Percentiles rank a stretch among this genome's conserved stretches.
These are phyloP conservation scores for Plasmodium gallinaceum DNA, from an alignment of 169 alveolate species.

Conservation along the genomic window DNA sequence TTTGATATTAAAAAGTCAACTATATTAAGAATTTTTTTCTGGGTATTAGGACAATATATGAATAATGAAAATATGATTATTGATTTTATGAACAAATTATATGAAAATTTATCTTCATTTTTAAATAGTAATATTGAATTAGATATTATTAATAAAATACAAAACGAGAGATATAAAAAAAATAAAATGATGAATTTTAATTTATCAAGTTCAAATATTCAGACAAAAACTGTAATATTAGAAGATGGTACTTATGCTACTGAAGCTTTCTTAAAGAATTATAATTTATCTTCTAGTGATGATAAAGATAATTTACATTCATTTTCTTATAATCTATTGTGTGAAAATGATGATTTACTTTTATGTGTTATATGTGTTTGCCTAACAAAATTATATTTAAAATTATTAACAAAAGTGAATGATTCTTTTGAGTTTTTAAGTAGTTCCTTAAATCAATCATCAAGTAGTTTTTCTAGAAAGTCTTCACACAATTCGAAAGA, in stretches of 20 bases:
- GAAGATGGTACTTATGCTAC: conserved; percentile 98
- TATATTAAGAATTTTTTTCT: conserved; percentile 74
- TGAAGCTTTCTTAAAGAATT: conserved; percentile 80
- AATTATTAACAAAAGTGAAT: conserved; percentile 24
- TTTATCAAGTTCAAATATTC: conserved; percentile 1
- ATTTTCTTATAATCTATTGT: conserved; percentile 73
- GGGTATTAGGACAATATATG: conserved; percentile 67
- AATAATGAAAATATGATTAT: conserved; percentile 22
- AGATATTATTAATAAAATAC: conserved; percentile 47
- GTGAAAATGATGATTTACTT: conserved; percentile 75
- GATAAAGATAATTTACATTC: conserved; percentile 20
- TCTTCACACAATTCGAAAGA: not conserved
- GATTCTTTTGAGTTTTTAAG: conserved; percentile 35
- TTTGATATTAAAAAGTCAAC: conserved; percentile 76
- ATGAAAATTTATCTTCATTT: conserved; percentile 28
- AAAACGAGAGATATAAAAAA: conserved; percentile 72
- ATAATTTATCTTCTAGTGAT: not conserved
- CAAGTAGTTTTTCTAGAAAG: not conserved
- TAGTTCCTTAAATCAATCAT: not conserved
- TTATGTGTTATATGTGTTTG: conserved; percentile 70
- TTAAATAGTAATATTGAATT: conserved; percentile 54
- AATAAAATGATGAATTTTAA: conserved; percentile 74
- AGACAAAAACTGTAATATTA: conserved; percentile 93
- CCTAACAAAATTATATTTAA: conserved; percentile 53
- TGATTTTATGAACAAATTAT: conserved; percentile 10